These are phyloP conservation scores for Penicillium sp. DNA, from an alignment of 2,329 filamentous ascomycete species.

Conservation along the genomic window DNA sequence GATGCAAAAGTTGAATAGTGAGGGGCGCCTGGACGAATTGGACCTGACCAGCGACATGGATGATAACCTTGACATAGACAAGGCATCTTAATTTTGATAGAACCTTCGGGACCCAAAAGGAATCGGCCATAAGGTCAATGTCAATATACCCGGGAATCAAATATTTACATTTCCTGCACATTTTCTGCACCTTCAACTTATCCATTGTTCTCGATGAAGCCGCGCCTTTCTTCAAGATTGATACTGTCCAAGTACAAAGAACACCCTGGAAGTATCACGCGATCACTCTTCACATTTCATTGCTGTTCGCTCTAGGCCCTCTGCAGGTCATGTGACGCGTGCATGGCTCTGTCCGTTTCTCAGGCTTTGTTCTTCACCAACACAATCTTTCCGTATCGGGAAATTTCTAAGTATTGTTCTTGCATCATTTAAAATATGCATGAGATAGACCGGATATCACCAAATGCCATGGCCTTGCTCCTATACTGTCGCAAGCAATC, in stretches of 20 bases:
- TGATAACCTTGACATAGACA: constrained; percentile 1
- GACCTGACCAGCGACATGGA: background rate
- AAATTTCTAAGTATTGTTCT: constrained; percentile 18
- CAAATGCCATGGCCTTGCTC: background rate
- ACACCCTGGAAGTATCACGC: background rate
- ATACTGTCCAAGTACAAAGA: background rate
- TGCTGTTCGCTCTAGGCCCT: background rate
- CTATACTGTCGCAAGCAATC: background rate
- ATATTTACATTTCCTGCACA: constrained; percentile 8
- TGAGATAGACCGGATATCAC: background rate
- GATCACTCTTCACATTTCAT: background rate
- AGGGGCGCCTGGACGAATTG: background rate
- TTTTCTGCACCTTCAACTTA: background rate
- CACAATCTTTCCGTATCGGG: constrained; percentile 26
- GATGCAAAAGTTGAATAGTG: background rate
- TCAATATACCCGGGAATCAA: constrained; percentile 21
- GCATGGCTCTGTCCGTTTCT: background rate
- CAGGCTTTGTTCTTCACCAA: constrained; percentile 17
- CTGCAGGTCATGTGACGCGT: background rate
- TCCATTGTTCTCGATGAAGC: background rate
- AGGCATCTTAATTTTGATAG: constrained; percentile 5
- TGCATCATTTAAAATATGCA: background rate
- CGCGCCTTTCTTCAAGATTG: background rate
- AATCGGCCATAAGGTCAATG: constrained; percentile 2
- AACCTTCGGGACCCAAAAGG: constrained; percentile 2